Evolutionary conservation across 805 yeast species (phyloP).

Genomic region (Ogataea glucozyma): DNA sequence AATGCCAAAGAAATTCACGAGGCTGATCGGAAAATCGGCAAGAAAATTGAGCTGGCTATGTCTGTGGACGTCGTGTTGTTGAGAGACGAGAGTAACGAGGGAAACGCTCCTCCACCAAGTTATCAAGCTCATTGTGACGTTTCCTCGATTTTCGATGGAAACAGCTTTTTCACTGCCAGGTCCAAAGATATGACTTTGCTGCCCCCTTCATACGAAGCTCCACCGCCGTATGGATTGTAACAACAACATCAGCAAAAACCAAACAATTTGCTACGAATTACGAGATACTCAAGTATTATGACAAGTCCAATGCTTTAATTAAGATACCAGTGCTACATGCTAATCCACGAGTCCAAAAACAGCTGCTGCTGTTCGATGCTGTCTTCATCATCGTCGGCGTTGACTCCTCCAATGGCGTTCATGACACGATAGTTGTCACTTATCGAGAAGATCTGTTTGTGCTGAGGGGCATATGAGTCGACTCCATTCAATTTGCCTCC

Average conservation of each 20-base stretch:
- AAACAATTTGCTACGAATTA: constrained; percentile 1
- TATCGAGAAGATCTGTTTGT: constrained; percentile 32
- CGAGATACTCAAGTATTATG: no score
- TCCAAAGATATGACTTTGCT: constrained; percentile 12
- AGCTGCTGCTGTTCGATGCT: constrained; percentile 17
- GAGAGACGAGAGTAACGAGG: constrained; percentile 23
- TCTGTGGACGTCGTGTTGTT: constrained; percentile 22
- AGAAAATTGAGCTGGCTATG: constrained; percentile 28
- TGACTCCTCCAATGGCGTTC: constrained; percentile 18
- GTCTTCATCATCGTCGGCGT: constrained; percentile 21
- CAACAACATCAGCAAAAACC: no score
- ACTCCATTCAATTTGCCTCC: constrained; percentile 39
- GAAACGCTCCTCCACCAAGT: constrained; percentile 26
- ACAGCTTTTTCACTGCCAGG: constrained; percentile 5
- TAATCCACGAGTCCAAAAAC: constrained; percentile 36
- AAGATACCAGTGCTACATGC: constrained; percentile 16
- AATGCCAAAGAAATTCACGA: constrained; percentile 27
- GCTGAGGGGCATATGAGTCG: constrained; percentile 32
- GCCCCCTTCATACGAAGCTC: constrained; percentile 22
- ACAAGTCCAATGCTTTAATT: constrained; percentile 6
- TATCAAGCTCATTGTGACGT: constrained; percentile 13
- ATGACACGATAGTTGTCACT: constrained; percentile 35
- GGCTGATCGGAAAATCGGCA: background rate
- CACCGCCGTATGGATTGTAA: constrained; percentile 5
- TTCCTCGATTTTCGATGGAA: constrained; percentile 5